These are phyloP conservation scores for Aspergillus brasiliensis DNA, from an alignment of 2,329 filamentous ascomycete species.

Conservation along the genomic window DNA sequence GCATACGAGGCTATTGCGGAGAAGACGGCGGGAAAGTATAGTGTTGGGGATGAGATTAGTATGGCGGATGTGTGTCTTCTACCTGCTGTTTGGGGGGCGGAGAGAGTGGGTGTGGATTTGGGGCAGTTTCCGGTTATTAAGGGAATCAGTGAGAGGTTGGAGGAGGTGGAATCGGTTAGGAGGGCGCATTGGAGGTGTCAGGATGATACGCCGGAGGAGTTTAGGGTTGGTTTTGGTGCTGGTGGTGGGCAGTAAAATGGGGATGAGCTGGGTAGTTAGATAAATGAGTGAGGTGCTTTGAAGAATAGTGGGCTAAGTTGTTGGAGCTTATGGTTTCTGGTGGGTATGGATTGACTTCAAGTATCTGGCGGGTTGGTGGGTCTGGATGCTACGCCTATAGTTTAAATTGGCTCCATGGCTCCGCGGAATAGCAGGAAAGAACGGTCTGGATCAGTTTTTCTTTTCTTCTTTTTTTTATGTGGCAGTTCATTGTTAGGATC, in stretches of 20 bases:
- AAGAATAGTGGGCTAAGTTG: no score
- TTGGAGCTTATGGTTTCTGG: background rate
- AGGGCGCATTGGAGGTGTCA: slow-evolving; percentile 58
- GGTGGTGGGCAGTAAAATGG: background rate
- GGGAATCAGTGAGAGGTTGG: slow-evolving; percentile 51
- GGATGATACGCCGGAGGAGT: slow-evolving; percentile 55
- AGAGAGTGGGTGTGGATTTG: slow-evolving; percentile 58
- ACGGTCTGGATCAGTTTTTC: background rate
- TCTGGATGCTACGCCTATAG: background rate
- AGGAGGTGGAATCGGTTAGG: slow-evolving; percentile 53
- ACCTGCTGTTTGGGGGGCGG: slow-evolving; percentile 61
- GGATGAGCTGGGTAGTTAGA: background rate
- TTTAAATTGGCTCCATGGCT: background rate
- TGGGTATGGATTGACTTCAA: background rate
- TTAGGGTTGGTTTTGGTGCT: slow-evolving; percentile 27
- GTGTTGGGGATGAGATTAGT: slow-evolving; percentile 58
- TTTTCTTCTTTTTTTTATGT: background rate
- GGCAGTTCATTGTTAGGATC: no score
- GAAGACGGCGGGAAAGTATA: slow-evolving; percentile 51
- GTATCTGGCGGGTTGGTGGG: background rate
- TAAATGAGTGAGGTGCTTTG: no score
- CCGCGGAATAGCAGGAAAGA: background rate
- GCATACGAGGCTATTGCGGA: slow-evolving; percentile 57
- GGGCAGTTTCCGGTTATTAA: slow-evolving; percentile 51
- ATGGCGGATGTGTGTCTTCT: slow-evolving; percentile 62